Base-by-base conservation (phyloP, 2,329 filamentous ascomycete genomes). In the Scolecobasidium constrictum region DNA sequence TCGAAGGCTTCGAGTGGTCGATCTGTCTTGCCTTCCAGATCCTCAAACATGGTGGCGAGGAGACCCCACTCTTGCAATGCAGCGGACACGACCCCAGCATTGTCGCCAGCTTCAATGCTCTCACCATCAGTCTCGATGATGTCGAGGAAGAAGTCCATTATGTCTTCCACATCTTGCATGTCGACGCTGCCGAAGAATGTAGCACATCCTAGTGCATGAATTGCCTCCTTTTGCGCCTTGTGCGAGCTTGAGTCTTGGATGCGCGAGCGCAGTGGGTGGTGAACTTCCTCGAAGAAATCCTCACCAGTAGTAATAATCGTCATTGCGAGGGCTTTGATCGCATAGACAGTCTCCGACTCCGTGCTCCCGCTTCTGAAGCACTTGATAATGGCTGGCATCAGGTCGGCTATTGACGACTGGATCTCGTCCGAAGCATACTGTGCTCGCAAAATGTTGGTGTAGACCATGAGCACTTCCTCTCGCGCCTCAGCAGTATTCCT, bases 11-110 rank as follows among this genome's bases (percentile, higher is more conserved):
- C 83, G 52, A 92, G 74, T 13, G 84, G 81, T 20, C 76, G 65
- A 49, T 86, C 79, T 22, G 81, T 85, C 47, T 78, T 71, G 13
- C 75, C 72, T 50, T 84, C 77, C 35, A 87, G 69, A 52, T 90
- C 83, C 3, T 87, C 81, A 5, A 90, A 66, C 47, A 83, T 76
- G 3, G 83, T 87, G 4, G 83, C 83, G 4, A 93, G 72, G 49
- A 90, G 82, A 1, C 81, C 81, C 84, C 86, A 94, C 46, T 81
- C 77, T 49, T 82, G 74, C 1, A 93, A 67, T 0, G 86, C 84
- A 1, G 85, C 83, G 3, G 77, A 71, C 2, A 94, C 86, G 2
- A 86, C 75, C 3, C 69, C 68, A 0, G 71, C 76, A 49, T 80
- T 81, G 53, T 94, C 86, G 26, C 72, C 68, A 1, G 86, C 83